phyloP scores from a whole-genome alignment of 768 basidiomycete species.

The Leccinum subtestaceum region DNA sequence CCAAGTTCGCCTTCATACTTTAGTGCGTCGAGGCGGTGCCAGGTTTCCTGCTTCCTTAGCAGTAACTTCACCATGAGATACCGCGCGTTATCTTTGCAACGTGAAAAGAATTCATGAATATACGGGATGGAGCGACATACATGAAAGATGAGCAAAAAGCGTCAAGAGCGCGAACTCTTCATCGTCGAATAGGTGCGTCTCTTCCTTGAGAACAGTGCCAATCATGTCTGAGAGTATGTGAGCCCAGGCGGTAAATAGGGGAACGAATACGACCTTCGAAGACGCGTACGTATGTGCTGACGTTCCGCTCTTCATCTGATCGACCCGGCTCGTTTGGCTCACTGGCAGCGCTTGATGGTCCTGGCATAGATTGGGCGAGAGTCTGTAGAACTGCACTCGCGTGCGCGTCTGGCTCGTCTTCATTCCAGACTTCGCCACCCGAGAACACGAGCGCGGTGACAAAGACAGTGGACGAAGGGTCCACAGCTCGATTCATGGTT shows the following conservation, averaged over 20 bases:
- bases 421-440: conserved; percentile 24
- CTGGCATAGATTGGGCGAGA: conserved; percentile 9
- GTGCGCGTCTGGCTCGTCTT: conserved; percentile 14
- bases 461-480: conserved; percentile 12
- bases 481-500: conserved; percentile 8
- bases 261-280: conserved; percentile 27
- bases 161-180: conserved; percentile 46
- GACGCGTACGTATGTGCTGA: conserved; percentile 28
- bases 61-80: conserved; percentile 64
- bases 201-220: conserved; percentile 45
- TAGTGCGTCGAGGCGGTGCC: conserved; percentile 48
- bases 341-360: conserved; percentile 10
- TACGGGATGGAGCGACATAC: conserved; percentile 36
- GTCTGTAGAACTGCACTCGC: conserved; percentile 2
- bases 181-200: conserved; percentile 49
- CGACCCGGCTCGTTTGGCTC: neutral
- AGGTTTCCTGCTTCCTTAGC: conserved; percentile 56
- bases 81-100: conserved; percentile 45
- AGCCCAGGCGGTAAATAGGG: neutral
- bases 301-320: conserved; percentile 7
- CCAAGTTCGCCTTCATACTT: conserved; percentile 45
- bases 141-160: conserved; percentile 43
- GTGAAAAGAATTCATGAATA: conserved; percentile 8
- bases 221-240: conserved; percentile 50
- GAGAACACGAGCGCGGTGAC: conserved; percentile 31